Base-by-base conservation (phyloP, 1,139 yeast genomes). In the Hanseniaspora uvarum region DNA sequence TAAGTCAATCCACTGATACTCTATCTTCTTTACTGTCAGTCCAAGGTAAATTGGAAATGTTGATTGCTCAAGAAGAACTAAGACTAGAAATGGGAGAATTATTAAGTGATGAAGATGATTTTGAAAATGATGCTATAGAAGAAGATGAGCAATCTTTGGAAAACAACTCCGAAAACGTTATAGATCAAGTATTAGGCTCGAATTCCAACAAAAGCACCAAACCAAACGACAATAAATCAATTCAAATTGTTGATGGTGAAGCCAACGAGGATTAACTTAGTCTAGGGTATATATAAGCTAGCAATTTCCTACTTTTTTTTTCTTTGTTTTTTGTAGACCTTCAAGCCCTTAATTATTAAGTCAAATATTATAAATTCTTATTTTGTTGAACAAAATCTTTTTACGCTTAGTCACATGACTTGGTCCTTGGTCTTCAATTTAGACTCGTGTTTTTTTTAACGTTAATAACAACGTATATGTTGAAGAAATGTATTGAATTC, bases 21-120 rank as follows among this genome's bases (percentile, higher is more conserved):
- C 55, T 89, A 55, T 92, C 95, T 2, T 75, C 84, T 54, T 72
- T 89, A 51, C 71, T 89, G 56, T 86, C 94, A 48, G 74, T 92
- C 52, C 94, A 89, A 65, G 96, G 96, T 51, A 79, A 94, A 60
- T 71, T 92, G 57, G 83, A 80, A 59, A 76, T 92, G 72, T 72
- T 89, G 47, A 76, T 79, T 59, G 83, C 88, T 28, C 96, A 87
- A 66, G 74, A 83, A 55, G 78, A 76, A 53, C 70, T 87, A 59
- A 80, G 94, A 62, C 71, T 75, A 38, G 86, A 81, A 56, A 70
- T 80, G 26, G 57, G 66, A 7, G 56, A 58, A 14, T 12, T 64
- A 37, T 39, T 53, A 11, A 56, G 57, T 12, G 60, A 56, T 33
- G 58, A 53, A 6, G 60, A 54, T 19, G 39, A 41, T 7, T 30